Conservation (phyloP, 257 asterid genomes). For the Jaltomata sinuosa region DNA sequence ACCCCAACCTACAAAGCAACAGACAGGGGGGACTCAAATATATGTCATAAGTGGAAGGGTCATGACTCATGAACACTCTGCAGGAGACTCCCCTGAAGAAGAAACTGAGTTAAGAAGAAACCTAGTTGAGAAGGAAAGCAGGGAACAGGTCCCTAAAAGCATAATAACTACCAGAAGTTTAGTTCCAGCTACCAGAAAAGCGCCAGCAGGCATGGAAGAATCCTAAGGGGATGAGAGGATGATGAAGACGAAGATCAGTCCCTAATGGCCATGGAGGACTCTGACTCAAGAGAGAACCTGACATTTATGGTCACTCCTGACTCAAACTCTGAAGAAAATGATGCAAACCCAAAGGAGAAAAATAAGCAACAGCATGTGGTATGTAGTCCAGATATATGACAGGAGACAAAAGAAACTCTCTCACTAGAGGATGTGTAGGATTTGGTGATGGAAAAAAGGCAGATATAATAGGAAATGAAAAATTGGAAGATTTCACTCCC, state of each 20-base stretch:
- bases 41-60: background rate
- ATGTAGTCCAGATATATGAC: background rate
- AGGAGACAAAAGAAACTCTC: background rate
- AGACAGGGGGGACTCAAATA: background rate
- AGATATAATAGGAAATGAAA: background rate
- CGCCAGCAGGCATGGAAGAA: background rate
- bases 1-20: background rate
- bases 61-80: background rate
- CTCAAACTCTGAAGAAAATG: background rate
- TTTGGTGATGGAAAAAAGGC: background rate
- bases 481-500: background rate
- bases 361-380: background rate
- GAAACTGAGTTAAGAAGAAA: background rate
- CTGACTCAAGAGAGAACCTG: background rate
- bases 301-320: background rate
- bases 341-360: background rate
- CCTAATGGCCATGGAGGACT: background rate
- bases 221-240: background rate
- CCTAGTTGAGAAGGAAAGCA: background rate
- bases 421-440: background rate
- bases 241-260: background rate
- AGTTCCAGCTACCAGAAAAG: background rate
- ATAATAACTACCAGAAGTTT: background rate
- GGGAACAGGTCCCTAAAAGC: background rate
- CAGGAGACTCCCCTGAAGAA: background rate